Base-by-base conservation (phyloP, 139 green algal genomes). In the Edaphochlamys debaryana region DNA sequence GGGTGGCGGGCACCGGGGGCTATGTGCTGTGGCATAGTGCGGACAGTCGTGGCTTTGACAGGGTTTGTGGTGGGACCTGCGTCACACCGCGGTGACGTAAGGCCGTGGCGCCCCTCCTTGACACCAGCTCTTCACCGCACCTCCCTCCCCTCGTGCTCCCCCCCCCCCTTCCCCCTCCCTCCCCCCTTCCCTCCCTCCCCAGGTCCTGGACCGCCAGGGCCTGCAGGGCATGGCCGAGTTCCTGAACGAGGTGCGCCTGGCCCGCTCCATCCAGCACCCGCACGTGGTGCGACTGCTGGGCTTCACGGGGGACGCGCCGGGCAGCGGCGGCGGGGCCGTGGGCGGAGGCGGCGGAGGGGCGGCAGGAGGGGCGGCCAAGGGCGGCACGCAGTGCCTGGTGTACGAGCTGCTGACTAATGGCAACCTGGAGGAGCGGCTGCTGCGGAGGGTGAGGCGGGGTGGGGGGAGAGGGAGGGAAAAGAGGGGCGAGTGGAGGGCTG, bases 371-470 rank as follows among this genome's bases (percentile, higher is more conserved):
- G 8, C 22, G 58, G 54, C 34, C 50, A 37, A 7, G 0, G 81
- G 64, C 36, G 72, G 40, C 30, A 77, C 70, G 20, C 73, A 82
- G 80, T 87, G 87, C 67, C 84, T 91, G 23, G 87, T 91, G 29
- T 91, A 91, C 45, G 87, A 91, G 84, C 87, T 91, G 34, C 86
- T 91, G 74, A 70, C 87, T 13, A 67, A 70, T 15, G 87, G 87
- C 37, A 91, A 89, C 84, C 69, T 91, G 41, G 84, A 91, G 52
- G 87, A 91, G 22, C 25, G 82, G 7, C 63, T 91, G 60, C 79
- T 71, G 45, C 6, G 71, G 25, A 84, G 71, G 82, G 82, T 81
- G 36, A 9, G 64, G 19, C 34, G 5, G 60, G 30, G 25, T 30
- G 23, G 9, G 60, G 60, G 15, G 60, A 5, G 4, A 19, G 60